Evolutionary conservation across 2,329 filamentous ascomycete genomes (phyloP), one percentile per base, ranked within the genome.

Genomic region (Fusarium subtropicale): DNA sequence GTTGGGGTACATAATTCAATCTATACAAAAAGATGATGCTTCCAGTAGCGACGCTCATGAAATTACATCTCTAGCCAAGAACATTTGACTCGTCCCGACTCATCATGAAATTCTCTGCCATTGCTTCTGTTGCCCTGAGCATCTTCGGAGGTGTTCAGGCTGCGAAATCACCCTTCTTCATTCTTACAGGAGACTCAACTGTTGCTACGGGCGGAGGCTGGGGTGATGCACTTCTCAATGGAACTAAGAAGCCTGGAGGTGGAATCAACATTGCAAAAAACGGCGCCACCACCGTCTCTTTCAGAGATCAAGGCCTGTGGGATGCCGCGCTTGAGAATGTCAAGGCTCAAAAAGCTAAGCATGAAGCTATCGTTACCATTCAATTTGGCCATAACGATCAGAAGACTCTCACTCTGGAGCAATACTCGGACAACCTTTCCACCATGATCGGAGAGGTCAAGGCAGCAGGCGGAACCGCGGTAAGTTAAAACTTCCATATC

Each of bases 201-300:
- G 61, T 66, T 30, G 62, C 62, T 5, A 65, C 54, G 0, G 61
- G 61, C 0, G 62, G 62, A 0, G 61, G 61, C 0, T 65, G 62
- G 62, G 61, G 62, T 0, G 62, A 65, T 24, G 46, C 61, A 2
- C 22, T 65, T 4, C 47, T 65, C 3, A 60, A 54, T 8, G 30
- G 10, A 7, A 60, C 54, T 22, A 65, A 45, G 42, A 41, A 44
- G 2, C 55, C 54, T 2, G 54, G n/a, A 3, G 36, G 31, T 1
- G 62, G 61, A 3, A 34, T 65, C 7, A 65, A 65, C 9, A n/a
- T 65, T 2, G 62, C 54, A 2, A 66, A 66, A 15, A 65, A 65
- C 2, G 62, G 62, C 0, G 61, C 62, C 4, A 65, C 61, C 1
- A 65, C 62, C 16, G 47, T 50, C 3, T 65, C 62, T 11, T 65